phyloP scores from a whole-genome alignment of 805 yeast species.

The Ogataea paradorogensis region DNA sequence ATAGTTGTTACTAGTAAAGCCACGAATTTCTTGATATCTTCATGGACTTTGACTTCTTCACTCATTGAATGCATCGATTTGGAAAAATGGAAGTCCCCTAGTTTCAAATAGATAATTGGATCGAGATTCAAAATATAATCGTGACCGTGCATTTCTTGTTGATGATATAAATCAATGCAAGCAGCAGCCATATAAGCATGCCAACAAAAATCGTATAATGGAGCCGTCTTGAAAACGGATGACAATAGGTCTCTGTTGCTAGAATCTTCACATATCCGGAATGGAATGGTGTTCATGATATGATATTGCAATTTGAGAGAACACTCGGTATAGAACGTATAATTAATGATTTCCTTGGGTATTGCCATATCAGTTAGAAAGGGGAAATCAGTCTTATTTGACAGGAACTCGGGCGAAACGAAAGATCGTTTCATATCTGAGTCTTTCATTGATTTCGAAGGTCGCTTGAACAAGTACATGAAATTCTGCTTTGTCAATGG shows the following conservation, averaged over 20 bases:
- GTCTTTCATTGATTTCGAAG: background rate
- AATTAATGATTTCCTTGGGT: conserved; percentile 16
- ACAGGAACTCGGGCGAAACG: conserved; percentile 17
- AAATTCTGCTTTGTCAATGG: background rate
- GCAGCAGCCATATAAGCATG: conserved; percentile 22
- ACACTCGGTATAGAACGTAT: conserved; percentile 20
- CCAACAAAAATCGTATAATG: conserved; percentile 19
- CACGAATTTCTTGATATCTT: conserved; percentile 16
- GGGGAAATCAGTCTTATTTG: conserved; percentile 20
- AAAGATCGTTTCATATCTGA: background rate
- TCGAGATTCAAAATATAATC: conserved; percentile 21
- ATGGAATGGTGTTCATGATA: conserved; percentile 19
- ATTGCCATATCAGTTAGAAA: conserved; percentile 8
- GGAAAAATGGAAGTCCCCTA: conserved; percentile 25
- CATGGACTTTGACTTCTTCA: conserved; percentile 18
- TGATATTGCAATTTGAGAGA: conserved; percentile 16
- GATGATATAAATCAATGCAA: conserved; percentile 23
- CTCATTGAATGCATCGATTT: conserved; percentile 21
- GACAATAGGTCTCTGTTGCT: conserved; percentile 14
- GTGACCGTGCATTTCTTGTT: conserved; percentile 18
- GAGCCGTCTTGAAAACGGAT: conserved; percentile 8
- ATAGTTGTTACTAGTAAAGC: conserved; percentile 18
- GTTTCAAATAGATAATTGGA: conserved; percentile 15
- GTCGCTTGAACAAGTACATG: background rate
- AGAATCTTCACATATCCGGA: conserved; percentile 17